These are phyloP conservation scores for Flaveria bidentis DNA, from an alignment of 129 eudicot species.

Conservation along the genomic window DNA sequence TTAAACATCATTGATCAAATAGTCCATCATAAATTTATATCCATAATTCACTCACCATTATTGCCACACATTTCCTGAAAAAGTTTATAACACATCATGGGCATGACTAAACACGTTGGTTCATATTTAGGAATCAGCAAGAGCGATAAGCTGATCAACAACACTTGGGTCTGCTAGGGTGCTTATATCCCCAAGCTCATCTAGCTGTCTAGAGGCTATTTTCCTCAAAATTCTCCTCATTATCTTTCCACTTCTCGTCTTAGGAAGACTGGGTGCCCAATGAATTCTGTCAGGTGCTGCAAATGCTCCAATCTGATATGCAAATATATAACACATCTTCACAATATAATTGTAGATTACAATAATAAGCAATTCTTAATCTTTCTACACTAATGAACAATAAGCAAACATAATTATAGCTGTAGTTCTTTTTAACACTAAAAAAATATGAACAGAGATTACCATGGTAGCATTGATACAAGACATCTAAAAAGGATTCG, in stretches of 20 bases:
- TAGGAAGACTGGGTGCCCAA: conserved; percentile 97
- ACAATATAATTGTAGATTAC: neutral
- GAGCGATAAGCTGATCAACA: conserved; percentile 88
- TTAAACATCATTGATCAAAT: neutral
- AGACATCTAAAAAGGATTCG: neutral
- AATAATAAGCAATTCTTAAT: neutral
- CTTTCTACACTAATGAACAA: neutral
- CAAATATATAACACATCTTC: conserved; percentile 5
- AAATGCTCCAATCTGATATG: conserved; percentile 92
- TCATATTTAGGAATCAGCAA: conserved; percentile 49
- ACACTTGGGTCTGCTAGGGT: conserved; percentile 89
- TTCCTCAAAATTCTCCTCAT: conserved; percentile 94
- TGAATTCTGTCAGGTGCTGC: conserved; percentile 97
- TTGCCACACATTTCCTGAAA: conserved; percentile 20
- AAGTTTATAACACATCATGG: neutral
- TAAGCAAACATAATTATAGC: conserved; percentile 6
- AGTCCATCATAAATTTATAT: neutral
- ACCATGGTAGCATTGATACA: neutral
- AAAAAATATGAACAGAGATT: neutral
- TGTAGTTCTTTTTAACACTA: neutral
- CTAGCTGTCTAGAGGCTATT: conserved; percentile 86
- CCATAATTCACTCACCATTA: neutral
- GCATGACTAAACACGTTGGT: no score
- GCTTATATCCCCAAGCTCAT: conserved; percentile 95
- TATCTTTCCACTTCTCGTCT: conserved; percentile 98